Base-by-base conservation (phyloP, 1,284 basidiomycete species). In the Apiotrichum akiyoshidainum region DNA sequence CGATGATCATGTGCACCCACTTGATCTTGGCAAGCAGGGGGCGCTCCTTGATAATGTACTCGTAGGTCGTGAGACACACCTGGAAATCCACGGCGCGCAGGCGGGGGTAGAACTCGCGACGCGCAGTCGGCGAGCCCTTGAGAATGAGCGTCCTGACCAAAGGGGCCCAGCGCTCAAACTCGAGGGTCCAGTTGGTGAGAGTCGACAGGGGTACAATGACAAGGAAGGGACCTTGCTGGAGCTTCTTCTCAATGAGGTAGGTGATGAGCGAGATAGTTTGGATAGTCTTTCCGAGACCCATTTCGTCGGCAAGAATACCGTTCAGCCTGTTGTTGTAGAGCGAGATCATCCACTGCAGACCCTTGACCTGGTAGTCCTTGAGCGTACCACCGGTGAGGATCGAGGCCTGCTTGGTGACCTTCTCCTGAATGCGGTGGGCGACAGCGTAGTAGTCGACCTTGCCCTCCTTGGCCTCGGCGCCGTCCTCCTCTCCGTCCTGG, bases 1-100 rank as follows among this genome's bases (percentile, higher is more conserved):
- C 96, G 66, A 99, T 96, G 76, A 99, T 97, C 88, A 98, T 96
- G 77, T 96, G 94, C 21, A 97, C 80, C 96, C 96, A 99, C 76
- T 93, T 94, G 74, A 95, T 86, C 80, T 94, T 92, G 72, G 87
- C 86, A 50, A 99, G 82, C 63, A 91, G 79, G 1, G 89, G 90
- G 17, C 92, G 86, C 78, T 99, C 96, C 81, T 97, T 97, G 83
- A 98, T 96, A 77, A 99, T 95, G 74, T 98, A 99, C 78, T 99
- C 96, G 78, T 97, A 99, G 0, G 96, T 99, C 16, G 96, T 99
- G 57, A 99, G 79, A 60, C 98, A 81, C 22, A 99, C 96, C 74
- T 99, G 93, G 84, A 98, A 98, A 67, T 90, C 86, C 46, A 68
- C 66, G n/a, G 74, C 70, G 39, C 74, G 65, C 44, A 78, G 60